Conservation (phyloP, 2,329 filamentous ascomycete genomes). For the Allantophomopsis cytisporea region DNA sequence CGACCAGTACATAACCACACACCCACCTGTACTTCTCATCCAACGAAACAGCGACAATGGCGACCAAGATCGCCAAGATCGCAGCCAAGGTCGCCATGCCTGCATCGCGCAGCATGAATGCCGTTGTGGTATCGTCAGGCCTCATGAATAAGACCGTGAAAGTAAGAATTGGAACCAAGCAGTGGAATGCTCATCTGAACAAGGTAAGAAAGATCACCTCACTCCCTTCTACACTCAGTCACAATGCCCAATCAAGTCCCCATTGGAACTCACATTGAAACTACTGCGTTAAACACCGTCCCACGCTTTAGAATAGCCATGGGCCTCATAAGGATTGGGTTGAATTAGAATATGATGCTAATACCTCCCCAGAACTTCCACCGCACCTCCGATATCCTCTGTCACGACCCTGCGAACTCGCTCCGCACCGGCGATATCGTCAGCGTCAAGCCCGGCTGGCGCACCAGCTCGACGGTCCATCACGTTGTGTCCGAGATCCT, state of each 20-base stretch:
- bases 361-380: constrained; percentile 43
- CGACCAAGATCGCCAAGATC: too few relatives aligned
- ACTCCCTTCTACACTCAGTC: neutral
- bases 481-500: constrained; percentile 67
- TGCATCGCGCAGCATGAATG: constrained; percentile 10
- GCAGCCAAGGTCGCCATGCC: neutral
- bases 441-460: constrained; percentile 52
- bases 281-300: too few relatives aligned
- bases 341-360: neutral
- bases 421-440: constrained; percentile 65
- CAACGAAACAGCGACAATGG: too few relatives aligned
- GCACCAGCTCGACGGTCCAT: constrained; percentile 50
- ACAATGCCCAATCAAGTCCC: neutral
- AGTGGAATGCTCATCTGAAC: constrained; percentile 59
- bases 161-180: constrained; percentile 56
- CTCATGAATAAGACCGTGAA: constrained; percentile 70
- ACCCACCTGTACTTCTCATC: too few relatives aligned
- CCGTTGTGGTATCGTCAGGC: constrained; percentile 63
- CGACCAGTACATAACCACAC: too few relatives aligned
- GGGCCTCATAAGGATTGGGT: too few relatives aligned
- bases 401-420: constrained; percentile 67
- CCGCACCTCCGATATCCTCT: constrained; percentile 49
- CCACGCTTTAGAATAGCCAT: too few relatives aligned
- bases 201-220: constrained; percentile 39
- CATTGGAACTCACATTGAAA: too few relatives aligned